Evolutionary conservation across 202 grass and related monocot species (phyloP), one percentile per base, ranked within the genome.

Genomic region (Setaria italica): DNA sequence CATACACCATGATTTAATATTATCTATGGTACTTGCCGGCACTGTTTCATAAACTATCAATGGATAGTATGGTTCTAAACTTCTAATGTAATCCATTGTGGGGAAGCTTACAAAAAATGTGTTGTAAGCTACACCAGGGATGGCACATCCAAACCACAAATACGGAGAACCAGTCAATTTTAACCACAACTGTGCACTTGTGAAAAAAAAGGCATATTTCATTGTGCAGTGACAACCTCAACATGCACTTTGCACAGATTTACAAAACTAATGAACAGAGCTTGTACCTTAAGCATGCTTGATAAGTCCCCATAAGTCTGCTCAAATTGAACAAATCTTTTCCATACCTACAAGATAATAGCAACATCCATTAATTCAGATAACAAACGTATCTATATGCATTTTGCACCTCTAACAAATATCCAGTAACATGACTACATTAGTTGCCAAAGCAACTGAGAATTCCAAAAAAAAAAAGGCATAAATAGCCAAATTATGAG

Each of bases 231-330:
- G 21, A 64, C 41, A 83, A 63, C 49, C 32, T 59, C 17, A 60
- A 74, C 37, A 50, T 29, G 30, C 32, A 50, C 16, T 79, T 59
- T 67, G 56, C 66, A 66, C 25, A 84, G 76, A 72, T 64, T 53
- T 15, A 72, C 5, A 72, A 35, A 80, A 80, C 56, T 37, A 80
- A 84, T 72, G 77, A 69, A 57, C 34, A 83, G 39, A 90, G 58
- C 53, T 43, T 29, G 21, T 95, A 90, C 95, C 93, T 98, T 98
- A 82, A 95, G 82, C 91, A 95, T 94, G 88, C 95, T 98, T 87
- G 91, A 82, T 53, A 98, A 85, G 88, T 98, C 95, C 72, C 95
- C 95, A 16, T 94, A 95, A 76, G 80, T 94, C 55, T 89, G 88
- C 87, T 98, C 95, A 88, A 98, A 98, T 67, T 94, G 89, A 77